Percentiles rank a stretch among this genome's conserved stretches.
Evolutionary conservation across 1,139 yeast species (phyloP).

Genomic region (Debaryomyces nepalensis): DNA sequence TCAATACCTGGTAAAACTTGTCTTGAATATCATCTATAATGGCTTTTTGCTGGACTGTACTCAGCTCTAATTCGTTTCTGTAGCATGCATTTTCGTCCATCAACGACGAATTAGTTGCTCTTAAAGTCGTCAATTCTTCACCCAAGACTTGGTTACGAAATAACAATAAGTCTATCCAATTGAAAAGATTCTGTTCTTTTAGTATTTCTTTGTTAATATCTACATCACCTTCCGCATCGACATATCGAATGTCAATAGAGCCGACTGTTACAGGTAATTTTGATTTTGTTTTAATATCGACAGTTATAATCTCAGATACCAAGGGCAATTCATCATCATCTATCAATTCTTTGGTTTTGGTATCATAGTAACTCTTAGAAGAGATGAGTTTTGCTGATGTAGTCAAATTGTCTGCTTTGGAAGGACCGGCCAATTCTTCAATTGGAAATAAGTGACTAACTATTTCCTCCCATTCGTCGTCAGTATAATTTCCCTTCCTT

Average conservation of each 20-base stretch:
- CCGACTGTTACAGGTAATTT: conserved; percentile 33
- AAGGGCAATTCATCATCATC: conserved; percentile 22
- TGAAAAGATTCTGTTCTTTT: conserved; percentile 27
- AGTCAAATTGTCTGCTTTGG: background rate
- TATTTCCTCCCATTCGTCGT: conserved; percentile 13
- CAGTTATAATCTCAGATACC: conserved; percentile 16
- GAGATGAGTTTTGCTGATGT: conserved; percentile 15
- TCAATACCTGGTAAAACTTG: conserved; percentile 42
- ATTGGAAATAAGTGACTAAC: conserved; percentile 12
- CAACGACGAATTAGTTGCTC: conserved; percentile 14
- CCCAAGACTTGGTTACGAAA: conserved; percentile 22
- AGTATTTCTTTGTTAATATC: conserved; percentile 13
- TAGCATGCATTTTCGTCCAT: conserved; percentile 20
- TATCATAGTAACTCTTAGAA: conserved; percentile 20
- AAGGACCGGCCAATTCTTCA: background rate
- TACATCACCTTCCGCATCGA: conserved; percentile 16
- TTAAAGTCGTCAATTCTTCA: conserved; percentile 11
- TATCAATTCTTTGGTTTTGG: conserved; percentile 21
- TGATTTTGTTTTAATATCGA: conserved; percentile 29
- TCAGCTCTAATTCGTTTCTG: conserved; percentile 22
- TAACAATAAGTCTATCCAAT: conserved; percentile 32
- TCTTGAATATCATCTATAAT: conserved; percentile 40
- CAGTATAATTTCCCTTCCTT: conserved; percentile 10
- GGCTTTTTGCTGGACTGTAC: conserved; percentile 29
- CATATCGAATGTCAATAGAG: conserved; percentile 22